These are phyloP conservation scores for Penstemon eatonii DNA, from an alignment of 257 asterid species.

Conservation along the genomic window DNA sequence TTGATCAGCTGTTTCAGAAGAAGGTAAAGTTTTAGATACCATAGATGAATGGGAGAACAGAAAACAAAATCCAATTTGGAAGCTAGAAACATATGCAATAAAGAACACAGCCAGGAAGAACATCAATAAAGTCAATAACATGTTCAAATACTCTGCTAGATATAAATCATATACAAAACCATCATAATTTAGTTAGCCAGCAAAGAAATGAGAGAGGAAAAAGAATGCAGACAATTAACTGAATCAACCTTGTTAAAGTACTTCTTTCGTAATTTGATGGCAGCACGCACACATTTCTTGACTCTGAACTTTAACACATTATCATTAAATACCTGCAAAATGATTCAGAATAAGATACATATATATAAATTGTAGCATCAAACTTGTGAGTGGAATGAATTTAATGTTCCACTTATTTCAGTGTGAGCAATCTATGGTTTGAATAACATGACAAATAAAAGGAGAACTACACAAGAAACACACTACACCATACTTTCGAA, in stretches of 20 bases:
- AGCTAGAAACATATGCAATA: constrained; percentile 13
- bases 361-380: constrained; percentile 1
- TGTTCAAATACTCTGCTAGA: constrained; percentile 1
- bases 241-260: constrained; percentile 70
- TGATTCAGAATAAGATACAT: constrained; percentile 18
- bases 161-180: constrained; percentile 8
- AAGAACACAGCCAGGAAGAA: constrained; percentile 2
- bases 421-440: background rate
- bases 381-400: background rate
- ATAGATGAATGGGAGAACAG: constrained; percentile 8
- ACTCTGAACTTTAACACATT: constrained; percentile 79
- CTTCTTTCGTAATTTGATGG: constrained; percentile 93
- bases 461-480: constrained; percentile 14
- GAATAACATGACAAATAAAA: background rate
- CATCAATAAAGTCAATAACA: constrained; percentile 6
- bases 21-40: constrained; percentile 17
- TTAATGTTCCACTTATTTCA: constrained; percentile 4
- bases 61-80: background rate
- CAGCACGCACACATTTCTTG: constrained; percentile 80
- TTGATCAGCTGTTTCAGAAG: constrained; percentile 64
- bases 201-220: constrained; percentile 3
- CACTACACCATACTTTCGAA: constrained; percentile 9
- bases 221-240: constrained; percentile 26
- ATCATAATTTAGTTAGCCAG: background rate
- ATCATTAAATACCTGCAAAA: constrained; percentile 85